These are phyloP conservation scores for Ophiostoma novo-ulmi DNA, from an alignment of 2,329 filamentous ascomycete species.

Conservation along the genomic window DNA sequence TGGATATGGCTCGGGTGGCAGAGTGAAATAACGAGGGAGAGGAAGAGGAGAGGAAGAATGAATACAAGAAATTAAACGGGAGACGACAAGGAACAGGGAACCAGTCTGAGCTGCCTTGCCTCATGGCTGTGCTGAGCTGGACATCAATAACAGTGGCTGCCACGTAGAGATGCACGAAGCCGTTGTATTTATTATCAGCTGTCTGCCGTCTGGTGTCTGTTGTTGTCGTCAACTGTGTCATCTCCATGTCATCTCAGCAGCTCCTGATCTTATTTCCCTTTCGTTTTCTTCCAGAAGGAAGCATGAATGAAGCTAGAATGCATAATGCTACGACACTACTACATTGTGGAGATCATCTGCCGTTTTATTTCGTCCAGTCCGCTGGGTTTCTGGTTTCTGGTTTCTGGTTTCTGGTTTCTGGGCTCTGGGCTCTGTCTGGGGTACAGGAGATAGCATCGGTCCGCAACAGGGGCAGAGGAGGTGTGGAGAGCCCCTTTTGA, in stretches of 20 bases:
- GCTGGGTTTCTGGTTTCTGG: not conserved
- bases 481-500: not conserved
- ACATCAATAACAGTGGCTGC: not conserved
- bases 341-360: not conserved
- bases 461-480: not conserved
- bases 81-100: not conserved
- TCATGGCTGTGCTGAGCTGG: too few relatives aligned
- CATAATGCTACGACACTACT: not conserved
- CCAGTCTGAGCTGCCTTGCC: not conserved
- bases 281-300: not conserved
- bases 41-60: not conserved
- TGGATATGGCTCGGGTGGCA: not conserved
- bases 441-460: constrained; percentile 9
- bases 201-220: not conserved
- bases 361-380: constrained; percentile 3
- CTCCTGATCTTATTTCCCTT: not conserved
- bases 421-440: not conserved
- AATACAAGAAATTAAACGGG: not conserved
- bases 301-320: not conserved
- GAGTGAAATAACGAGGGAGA: not conserved
- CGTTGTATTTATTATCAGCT: not conserved
- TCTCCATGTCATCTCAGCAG: too few relatives aligned
- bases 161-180: not conserved
- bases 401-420: too few relatives aligned
- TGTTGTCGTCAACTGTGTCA: not conserved